Evolutionary conservation across 208 protist species (phyloP).

Genomic region (Vickermania spadyakhi): DNA sequence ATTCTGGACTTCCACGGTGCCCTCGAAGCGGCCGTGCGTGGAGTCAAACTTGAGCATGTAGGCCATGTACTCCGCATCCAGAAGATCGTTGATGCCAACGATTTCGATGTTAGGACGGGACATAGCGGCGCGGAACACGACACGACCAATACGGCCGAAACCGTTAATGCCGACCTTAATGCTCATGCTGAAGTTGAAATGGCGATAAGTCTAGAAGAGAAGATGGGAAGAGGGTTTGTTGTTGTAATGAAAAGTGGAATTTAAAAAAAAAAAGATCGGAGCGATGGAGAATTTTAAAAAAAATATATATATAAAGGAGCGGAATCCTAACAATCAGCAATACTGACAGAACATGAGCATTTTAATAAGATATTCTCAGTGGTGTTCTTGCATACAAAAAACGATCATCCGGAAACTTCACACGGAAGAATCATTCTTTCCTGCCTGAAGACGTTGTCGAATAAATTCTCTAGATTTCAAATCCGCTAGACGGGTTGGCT

Average conservation of each 20-base stretch:
- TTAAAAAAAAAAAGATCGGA: slow-evolving; percentile 1
- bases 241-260: not conserved
- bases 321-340: not conserved
- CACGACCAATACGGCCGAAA: slow-evolving; percentile 94
- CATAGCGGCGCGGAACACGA: slow-evolving; percentile 84
- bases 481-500: slow-evolving; percentile 91
- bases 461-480: slow-evolving; percentile 77
- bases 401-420: not conserved
- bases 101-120: slow-evolving; percentile 56
- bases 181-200: slow-evolving; percentile 9
- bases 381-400: slow-evolving; percentile 2
- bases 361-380: slow-evolving; percentile 7
- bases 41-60: slow-evolving; percentile 94
- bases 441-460: slow-evolving; percentile 6
- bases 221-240: not conserved
- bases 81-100: slow-evolving; percentile 94
- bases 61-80: slow-evolving; percentile 91
- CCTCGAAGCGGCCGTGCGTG: slow-evolving; percentile 87
- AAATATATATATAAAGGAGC: slow-evolving; percentile 3
- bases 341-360: not conserved
- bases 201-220: not conserved
- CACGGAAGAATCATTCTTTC: not conserved
- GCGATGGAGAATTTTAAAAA: not conserved
- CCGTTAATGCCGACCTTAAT: slow-evolving; percentile 91
- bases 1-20: slow-evolving; percentile 20